A percentile compares a stretch with the other conserved stretches of the same genome.
phyloP scores from a whole-genome alignment of 2,329 filamentous ascomycete species.

The Talaromyces verruculosus region DNA sequence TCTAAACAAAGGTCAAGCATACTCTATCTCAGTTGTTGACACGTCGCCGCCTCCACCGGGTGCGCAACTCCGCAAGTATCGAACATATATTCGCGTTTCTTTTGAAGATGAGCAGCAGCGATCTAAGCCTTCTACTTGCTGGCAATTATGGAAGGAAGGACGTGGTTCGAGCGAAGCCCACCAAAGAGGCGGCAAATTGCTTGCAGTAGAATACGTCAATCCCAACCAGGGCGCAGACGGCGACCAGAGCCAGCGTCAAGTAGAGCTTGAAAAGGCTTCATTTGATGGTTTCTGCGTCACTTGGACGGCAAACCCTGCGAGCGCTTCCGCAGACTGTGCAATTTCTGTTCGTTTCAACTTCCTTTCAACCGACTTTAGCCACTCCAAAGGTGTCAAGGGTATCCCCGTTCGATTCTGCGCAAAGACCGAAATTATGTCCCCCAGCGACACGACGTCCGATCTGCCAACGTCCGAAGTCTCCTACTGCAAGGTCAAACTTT shows the following conservation, averaged over 20 bases:
- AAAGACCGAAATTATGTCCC: slow-evolving; percentile 66
- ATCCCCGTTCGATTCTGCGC: slow-evolving; percentile 91
- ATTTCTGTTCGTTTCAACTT: slow-evolving; percentile 97
- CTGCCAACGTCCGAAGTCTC: slow-evolving; percentile 65
- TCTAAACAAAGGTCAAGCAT: slow-evolving; percentile 95
- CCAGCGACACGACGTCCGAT: slow-evolving; percentile 10
- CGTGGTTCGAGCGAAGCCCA: slow-evolving; percentile 94
- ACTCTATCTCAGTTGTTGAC: slow-evolving; percentile 81
- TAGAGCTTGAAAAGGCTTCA: slow-evolving; percentile 72
- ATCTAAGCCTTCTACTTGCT: slow-evolving; percentile 76
- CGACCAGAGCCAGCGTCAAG: slow-evolving; percentile 59
- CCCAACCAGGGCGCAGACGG: slow-evolving; percentile 56
- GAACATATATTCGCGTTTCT: slow-evolving; percentile 90
- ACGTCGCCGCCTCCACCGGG: slow-evolving; percentile 63
- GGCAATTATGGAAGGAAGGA: slow-evolving; percentile 95
- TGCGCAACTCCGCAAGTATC: slow-evolving; percentile 67
- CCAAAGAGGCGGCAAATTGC: slow-evolving; percentile 84
- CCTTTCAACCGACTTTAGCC: slow-evolving; percentile 95
- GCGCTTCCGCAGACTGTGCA: slow-evolving; percentile 71
- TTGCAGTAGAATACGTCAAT: slow-evolving; percentile 92
- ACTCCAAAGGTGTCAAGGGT: slow-evolving; percentile 97
- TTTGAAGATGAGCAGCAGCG: slow-evolving; percentile 96
- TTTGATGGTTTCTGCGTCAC: slow-evolving; percentile 93
- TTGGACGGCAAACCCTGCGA: slow-evolving; percentile 71
- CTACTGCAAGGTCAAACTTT: slow-evolving; percentile 96